phyloP scores from a whole-genome alignment of 139 green algal genomes.

The Chlorella sp. region DNA sequence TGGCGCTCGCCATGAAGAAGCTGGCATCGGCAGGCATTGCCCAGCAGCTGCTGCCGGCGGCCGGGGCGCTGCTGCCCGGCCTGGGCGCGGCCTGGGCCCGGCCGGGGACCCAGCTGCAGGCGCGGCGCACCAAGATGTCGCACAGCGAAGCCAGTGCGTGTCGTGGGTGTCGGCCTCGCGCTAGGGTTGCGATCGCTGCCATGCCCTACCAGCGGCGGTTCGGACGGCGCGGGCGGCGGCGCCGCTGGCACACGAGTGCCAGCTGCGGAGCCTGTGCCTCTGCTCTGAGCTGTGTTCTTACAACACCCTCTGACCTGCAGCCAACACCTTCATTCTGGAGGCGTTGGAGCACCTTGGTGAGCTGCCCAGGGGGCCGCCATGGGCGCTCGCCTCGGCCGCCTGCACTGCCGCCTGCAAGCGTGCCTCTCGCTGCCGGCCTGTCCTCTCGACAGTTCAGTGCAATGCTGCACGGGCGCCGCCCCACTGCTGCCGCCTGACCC shows the following conservation, averaged over 20 bases:
- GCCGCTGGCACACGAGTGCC: too few relatives aligned
- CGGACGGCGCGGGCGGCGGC: too few relatives aligned
- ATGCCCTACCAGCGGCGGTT: too few relatives aligned
- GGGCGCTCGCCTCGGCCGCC: neutral
- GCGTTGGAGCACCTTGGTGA: conserved; percentile 30
- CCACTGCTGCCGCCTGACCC: too few relatives aligned
- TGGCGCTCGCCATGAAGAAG: neutral
- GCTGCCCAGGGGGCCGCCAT: neutral
- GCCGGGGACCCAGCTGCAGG: neutral
- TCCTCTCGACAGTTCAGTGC: too few relatives aligned
- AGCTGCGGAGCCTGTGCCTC: too few relatives aligned
- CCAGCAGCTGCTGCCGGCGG: conserved; percentile 7
- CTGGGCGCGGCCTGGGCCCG: neutral
- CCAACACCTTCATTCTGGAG: conserved; percentile 81
- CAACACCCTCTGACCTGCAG: too few relatives aligned
- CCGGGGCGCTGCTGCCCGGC: neutral
- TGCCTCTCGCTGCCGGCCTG: conserved; percentile 34
- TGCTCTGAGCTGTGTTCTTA: too few relatives aligned
- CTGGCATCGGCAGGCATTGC: neutral
- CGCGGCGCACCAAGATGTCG: conserved; percentile 8
- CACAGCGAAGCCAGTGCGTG: conserved; percentile 41
- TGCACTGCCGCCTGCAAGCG: neutral
- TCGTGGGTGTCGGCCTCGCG: too few relatives aligned
- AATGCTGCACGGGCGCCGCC: too few relatives aligned
- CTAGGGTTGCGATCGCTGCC: too few relatives aligned